Evolutionary conservation across 148 eudicot species (phyloP), one percentile per base, ranked within the genome.

Genomic region (Linanthus parryae): DNA sequence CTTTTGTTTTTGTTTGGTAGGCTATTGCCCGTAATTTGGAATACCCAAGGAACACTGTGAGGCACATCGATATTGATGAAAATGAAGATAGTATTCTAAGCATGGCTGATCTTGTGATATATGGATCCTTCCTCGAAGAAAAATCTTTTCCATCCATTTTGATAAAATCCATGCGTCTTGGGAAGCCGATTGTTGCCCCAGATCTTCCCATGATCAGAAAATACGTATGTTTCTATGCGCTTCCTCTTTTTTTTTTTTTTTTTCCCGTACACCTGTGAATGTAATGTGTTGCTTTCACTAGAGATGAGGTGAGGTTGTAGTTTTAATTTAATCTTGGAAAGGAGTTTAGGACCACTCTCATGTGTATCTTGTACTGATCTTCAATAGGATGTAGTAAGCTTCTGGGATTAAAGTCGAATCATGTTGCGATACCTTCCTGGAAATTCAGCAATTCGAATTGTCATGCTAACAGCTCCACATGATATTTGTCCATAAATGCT

Each of bases 121-220:
- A 92, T 59, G 95, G 94, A 53, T 84, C 98, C 20, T 84, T 87
- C 61, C 82, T 79, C 40, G 90, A 92, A 61, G 98, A 86, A 51
- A 77, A 49, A 56, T 66, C 74, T 48, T 92, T 92, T 69, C 98
- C 98, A 8, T 75, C 72, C 50, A 69, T 81, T 57, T 79, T 92
- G 67, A 65, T 66, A 26, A 82, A 79, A 63, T 84, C 98, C 67
- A 86, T 92, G 96, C 62, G 81, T 56, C 67, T 68, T 31, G 94
- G 62, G 75, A 92, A 92, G 75, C 96, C 85, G 42, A 70, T 84
- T 40, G 58, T 84, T 62, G 90, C 96, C 9, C 98, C 98, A 25
- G 53, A 75, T 56, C 84, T 87, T 17, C 43, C 90, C 27, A 56
- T 77, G 73, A 81, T 87, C 49, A 64, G 52, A 25, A 87, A 76